Base-by-base conservation (phyloP, 1,284 basidiomycete species). In the Sutorius eximius region DNA sequence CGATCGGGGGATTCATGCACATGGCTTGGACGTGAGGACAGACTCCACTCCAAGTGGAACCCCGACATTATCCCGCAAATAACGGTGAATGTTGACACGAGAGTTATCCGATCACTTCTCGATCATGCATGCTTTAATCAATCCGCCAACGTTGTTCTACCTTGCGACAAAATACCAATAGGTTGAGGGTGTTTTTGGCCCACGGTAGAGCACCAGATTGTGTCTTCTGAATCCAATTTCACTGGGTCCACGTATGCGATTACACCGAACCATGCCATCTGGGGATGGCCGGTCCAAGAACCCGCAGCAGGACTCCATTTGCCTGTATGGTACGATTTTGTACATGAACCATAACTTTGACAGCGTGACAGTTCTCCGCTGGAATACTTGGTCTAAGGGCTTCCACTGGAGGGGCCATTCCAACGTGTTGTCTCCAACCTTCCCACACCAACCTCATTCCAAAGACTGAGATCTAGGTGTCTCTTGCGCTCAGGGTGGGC, bases 141-240 rank as follows among this genome's bases (percentile, higher is more conserved):
- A 82, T 62, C 71, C 76, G 5, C 82, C 83, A 4, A 82, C 59
- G 81, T 82, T 58, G 66, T 82, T 76, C 79, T 18, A 79, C 75
- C 60, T 68, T 42, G 15, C 18, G 15, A 49, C 29, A n/a, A 7
- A 45, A 74, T 2, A 78, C 76, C 10, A 72, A 82, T 66, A 71
- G 82, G 16, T 37, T 13, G 8, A 36, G 4, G 13, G 5, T 10
- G 29, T 47, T 29, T n/a, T 11, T n/a, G 13, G 22, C 18, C 22
- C 7, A 46, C 24, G 24, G n/a, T 27, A 27, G 27, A 18, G 18
- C 13, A 5, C n/a, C 3, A 9, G 42, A 11, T 16, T 24, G n/a
- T 20, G 24, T 7, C 10, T 24, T 13, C 13, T 29, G 42, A 18
- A 12, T 18, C 27, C 13, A 11, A 45, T 22, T 22, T 20, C 16